phyloP scores from a whole-genome alignment of 106 monocot species.

The Triglochin maritima region DNA sequence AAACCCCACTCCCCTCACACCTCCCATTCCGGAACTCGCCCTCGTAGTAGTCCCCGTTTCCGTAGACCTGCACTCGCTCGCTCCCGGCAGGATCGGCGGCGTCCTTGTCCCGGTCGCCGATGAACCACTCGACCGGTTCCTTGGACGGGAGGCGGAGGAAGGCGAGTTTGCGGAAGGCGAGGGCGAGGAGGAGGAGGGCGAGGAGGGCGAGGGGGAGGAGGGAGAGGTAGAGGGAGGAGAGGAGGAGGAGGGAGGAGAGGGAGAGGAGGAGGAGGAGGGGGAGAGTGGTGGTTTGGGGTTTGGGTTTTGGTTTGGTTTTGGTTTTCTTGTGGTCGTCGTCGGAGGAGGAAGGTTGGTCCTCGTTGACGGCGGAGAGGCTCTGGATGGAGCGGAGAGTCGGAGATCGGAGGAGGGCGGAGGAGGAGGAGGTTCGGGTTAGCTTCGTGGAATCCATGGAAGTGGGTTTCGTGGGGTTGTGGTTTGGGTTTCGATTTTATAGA shows the following conservation, averaged over 20 bases:
- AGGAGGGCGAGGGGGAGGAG: slow-evolving; percentile 6
- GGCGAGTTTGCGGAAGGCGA: slow-evolving; percentile 3
- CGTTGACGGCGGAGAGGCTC: slow-evolving; percentile 21
- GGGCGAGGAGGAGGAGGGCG: slow-evolving; percentile 11
- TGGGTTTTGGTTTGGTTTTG: neutral
- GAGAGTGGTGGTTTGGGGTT: neutral
- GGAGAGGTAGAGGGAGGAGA: neutral
- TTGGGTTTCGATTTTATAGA: no score
- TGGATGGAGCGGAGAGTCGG: slow-evolving; percentile 16
- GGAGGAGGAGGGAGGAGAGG: slow-evolving; percentile 1
- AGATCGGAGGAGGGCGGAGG: slow-evolving; percentile 14
- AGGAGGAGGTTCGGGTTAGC: slow-evolving; percentile 19
- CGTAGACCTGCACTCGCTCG: slow-evolving; percentile 31
- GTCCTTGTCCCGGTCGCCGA: slow-evolving; percentile 19
- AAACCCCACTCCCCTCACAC: slow-evolving; percentile 42
- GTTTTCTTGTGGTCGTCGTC: slow-evolving; percentile 6
- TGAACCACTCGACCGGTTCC: slow-evolving; percentile 45
- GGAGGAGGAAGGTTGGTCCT: slow-evolving; percentile 8
- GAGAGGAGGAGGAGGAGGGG: slow-evolving; percentile 5
- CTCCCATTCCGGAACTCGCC: slow-evolving; percentile 37
- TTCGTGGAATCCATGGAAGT: slow-evolving; percentile 2
- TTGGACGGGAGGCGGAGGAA: neutral
- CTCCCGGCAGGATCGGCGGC: neutral
- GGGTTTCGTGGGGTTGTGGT: no score
- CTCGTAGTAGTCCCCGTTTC: slow-evolving; percentile 45